A percentile compares a stretch with the other conserved stretches of the same genome.
Evolutionary conservation across 108 stramenopile genomes (phyloP).

Genomic region (Skeletonema costatum): DNA sequence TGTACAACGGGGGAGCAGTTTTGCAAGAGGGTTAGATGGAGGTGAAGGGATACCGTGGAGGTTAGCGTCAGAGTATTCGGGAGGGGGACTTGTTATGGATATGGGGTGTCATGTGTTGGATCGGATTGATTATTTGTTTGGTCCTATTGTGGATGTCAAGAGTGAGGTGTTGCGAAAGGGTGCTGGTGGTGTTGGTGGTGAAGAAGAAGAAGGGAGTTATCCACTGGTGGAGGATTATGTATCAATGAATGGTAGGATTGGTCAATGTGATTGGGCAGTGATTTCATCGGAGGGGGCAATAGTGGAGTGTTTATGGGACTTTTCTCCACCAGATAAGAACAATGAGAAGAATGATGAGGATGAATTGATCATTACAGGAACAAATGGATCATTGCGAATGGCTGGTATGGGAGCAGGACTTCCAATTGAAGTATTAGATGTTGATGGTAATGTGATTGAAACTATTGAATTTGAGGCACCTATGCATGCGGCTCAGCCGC

Average conservation of each 20-base stretch:
- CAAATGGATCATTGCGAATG: constrained; percentile 56
- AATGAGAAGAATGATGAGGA: constrained; percentile 21
- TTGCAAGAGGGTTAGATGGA: constrained; percentile 39
- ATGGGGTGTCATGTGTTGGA: constrained; percentile 70
- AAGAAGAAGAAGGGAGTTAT: constrained; percentile 12
- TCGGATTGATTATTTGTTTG: constrained; percentile 67
- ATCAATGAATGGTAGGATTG: constrained; percentile 38
- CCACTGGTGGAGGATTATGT: constrained; percentile 62
- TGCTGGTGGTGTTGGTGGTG: not conserved
- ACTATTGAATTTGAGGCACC: constrained; percentile 53
- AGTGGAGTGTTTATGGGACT: constrained; percentile 62
- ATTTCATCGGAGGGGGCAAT: constrained; percentile 40
- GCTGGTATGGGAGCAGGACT: constrained; percentile 54
- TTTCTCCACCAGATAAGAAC: constrained; percentile 31
- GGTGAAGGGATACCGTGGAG: constrained; percentile 47
- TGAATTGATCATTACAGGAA: constrained; percentile 55
- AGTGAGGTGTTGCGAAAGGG: constrained; percentile 32
- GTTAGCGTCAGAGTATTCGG: constrained; percentile 47
- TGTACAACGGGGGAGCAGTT: constrained; percentile 12
- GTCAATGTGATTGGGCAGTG: constrained; percentile 27
- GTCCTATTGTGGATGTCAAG: constrained; percentile 50
- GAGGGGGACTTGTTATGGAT: constrained; percentile 71
- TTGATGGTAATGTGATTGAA: constrained; percentile 26
- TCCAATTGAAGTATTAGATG: constrained; percentile 54
- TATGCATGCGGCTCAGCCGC: constrained; percentile 55